Base-by-base conservation (phyloP, 495 filamentous ascomycete species). In the Aspergillus sparsus region DNA sequence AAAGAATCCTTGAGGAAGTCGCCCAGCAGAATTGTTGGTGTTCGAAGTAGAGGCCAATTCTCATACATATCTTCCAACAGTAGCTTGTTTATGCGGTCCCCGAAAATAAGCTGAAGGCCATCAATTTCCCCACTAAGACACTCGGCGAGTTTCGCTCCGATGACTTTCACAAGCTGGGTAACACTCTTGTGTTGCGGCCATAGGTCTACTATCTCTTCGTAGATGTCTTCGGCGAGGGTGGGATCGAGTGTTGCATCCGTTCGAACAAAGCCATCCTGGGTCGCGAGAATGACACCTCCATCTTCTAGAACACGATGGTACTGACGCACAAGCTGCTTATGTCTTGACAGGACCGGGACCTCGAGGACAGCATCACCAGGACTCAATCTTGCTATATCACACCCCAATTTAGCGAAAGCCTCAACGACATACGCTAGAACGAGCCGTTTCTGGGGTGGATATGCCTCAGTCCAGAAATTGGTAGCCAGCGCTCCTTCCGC, bases 21-120 rank as follows among this genome's bases (percentile, higher is more conserved):
- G 49, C 49, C 32, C 1, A 53, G 36, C 27, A 55, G 34, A 3
- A 55, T 35, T 12, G 51, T 53, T 12, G 32, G 32, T 9, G 36
- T 55, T 42, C 44, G 41, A 53, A 41, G 57, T 44, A 74, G 62
- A 0, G 68, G 71, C 15, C 56, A 61, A 44, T 64, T 67, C 15
- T 54, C 51, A 57, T 76, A 74, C 3, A 68, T 41, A n/a, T 68
- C 50, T 57, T 64, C 62, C 11, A 75, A 53, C 10, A 62, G 15
- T 12, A 9, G 9, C 13, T 16, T 16, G 45, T 10, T 27, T 12
- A 8, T 49, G 10, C 15, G 9, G 45, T 41, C 37, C 3, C 7
- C 10, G 37, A 41, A 41, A 2, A 41, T 9, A n/a, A 41, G 37
- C 10, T n/a, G 37, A 9, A 41, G 37, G 3, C 10, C 10, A n/a